Conservation (phyloP, 2,329 filamentous ascomycete genomes). For the Cladosporium sp. region DNA sequence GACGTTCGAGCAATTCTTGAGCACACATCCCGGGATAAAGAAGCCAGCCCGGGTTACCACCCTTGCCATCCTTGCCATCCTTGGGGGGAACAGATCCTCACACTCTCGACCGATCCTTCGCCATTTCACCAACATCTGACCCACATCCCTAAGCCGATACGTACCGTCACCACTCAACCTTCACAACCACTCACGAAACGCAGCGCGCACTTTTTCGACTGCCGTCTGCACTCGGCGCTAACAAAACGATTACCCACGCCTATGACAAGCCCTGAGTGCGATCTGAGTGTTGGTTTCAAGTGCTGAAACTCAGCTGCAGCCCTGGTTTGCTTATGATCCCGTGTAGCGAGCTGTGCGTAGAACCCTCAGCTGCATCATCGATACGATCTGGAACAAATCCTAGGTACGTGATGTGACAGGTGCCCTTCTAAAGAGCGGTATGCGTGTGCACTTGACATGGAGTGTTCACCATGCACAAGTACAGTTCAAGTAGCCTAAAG, state of each 20-base stretch:
- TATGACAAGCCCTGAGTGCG: background rate
- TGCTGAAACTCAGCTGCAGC: constrained; percentile 12
- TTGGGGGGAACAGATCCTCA: background rate
- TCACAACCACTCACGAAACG: constrained; percentile 3
- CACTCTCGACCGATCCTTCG: constrained; percentile 13
- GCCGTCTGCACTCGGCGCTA: constrained; percentile 10
- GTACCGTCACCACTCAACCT: constrained; percentile 3
- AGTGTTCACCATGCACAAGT: background rate
- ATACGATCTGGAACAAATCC: background rate
- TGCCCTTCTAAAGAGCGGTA: constrained; percentile 8
- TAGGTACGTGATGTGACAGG: constrained; percentile 8
- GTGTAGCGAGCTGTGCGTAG: constrained; percentile 6
- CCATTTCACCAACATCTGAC: constrained; percentile 14
- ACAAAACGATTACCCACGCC: constrained; percentile 2
- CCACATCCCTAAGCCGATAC: constrained; percentile 6
- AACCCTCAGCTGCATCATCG: constrained; percentile 2
- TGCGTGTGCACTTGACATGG: background rate
- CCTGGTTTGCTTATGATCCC: background rate
- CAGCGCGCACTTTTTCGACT: background rate
- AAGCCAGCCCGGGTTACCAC: background rate
- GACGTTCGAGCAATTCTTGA: background rate
- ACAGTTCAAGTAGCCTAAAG: background rate
- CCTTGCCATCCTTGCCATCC: background rate
- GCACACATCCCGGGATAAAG: background rate
- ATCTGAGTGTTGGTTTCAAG: constrained; percentile 15